Evolutionary conservation across 805 yeast species (phyloP).

Genomic region (Yueomyces sp.): DNA sequence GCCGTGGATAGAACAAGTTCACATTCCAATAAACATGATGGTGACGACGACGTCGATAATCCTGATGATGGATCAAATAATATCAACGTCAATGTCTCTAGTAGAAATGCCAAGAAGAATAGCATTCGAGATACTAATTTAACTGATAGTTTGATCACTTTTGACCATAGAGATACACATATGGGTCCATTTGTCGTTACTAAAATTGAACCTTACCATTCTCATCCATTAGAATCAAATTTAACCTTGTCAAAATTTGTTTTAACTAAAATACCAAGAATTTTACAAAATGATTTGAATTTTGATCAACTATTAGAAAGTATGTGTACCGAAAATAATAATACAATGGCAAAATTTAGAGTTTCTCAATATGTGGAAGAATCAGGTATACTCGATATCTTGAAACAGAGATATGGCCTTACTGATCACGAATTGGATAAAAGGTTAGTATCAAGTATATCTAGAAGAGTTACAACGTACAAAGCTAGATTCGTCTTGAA

Average conservation of each 20-base stretch:
- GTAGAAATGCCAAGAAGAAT: neutral
- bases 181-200: slow-evolving; percentile 24
- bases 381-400: slow-evolving; percentile 20
- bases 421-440: slow-evolving; percentile 20
- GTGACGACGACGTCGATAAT: slow-evolving; percentile 1
- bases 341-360: slow-evolving; percentile 20
- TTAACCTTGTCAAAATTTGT: slow-evolving; percentile 20
- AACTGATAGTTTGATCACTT: neutral
- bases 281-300: slow-evolving; percentile 22
- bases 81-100: neutral
- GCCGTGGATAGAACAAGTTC: slow-evolving; percentile 12
- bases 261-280: slow-evolving; percentile 21
- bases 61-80: too few species aligned
- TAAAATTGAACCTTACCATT: slow-evolving; percentile 24
- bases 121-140: neutral
- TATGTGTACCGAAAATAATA: slow-evolving; percentile 19
- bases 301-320: slow-evolving; percentile 22
- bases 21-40: slow-evolving; percentile 2
- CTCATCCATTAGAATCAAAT: slow-evolving; percentile 23
- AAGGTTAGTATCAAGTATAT: slow-evolving; percentile 17
- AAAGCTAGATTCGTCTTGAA: slow-evolving; percentile 24
- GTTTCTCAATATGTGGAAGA: slow-evolving; percentile 23
- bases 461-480: slow-evolving; percentile 24
- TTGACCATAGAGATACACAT: slow-evolving; percentile 4
- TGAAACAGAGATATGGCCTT: slow-evolving; percentile 20